Evolutionary conservation across 306 rosid genomes (phyloP), one percentile per base, ranked within the genome.

Genomic region (Cajanus cajan): DNA sequence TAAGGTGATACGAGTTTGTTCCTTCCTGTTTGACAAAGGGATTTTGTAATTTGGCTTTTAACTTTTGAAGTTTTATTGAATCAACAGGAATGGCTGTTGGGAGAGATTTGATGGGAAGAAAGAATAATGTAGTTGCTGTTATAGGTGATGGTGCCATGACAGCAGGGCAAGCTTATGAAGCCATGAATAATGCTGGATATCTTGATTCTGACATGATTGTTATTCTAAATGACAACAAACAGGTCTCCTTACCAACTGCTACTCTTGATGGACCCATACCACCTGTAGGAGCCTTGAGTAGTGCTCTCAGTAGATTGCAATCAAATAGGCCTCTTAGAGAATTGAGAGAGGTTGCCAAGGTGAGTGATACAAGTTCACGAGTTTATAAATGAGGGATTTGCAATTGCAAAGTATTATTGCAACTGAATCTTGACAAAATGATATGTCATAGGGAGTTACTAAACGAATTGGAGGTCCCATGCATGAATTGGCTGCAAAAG

Each of bases 91-190:
- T 96, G 99, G 99, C 98, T 28, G 96, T 96, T 48, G 98, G 98
- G 82, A 90, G 98, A 74, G 99, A 96, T 90, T 81, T 96, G 50
- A 90, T 89, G 86, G 97, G 94, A 80, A 80, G 78, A 67, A 89
- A 87, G 78, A 96, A 93, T 73, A 65, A 93, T 7, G 98, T 96
- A 12, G 79, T 93, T 79, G 93, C 98, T 11, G 91, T 96, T 22
- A 96, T 96, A 28, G 99, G 99, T 55, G 99, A 96, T 62, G 97
- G 99, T 63, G 99, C 99, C 66, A 96, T 96, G 99, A 96, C 99
- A 4, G 99, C 99, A 6, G 98, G 99, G 24, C 99, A 96, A 85
- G 99, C 99, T 64, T 96, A 96, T 85, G 98, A 96, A 87, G 99
- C 99, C 81, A 91, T 96, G 99, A 96, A 96, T 87, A 96, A 96